Conservation (phyloP, 768 basidiomycete species). For the Lentinula edodes region DNA sequence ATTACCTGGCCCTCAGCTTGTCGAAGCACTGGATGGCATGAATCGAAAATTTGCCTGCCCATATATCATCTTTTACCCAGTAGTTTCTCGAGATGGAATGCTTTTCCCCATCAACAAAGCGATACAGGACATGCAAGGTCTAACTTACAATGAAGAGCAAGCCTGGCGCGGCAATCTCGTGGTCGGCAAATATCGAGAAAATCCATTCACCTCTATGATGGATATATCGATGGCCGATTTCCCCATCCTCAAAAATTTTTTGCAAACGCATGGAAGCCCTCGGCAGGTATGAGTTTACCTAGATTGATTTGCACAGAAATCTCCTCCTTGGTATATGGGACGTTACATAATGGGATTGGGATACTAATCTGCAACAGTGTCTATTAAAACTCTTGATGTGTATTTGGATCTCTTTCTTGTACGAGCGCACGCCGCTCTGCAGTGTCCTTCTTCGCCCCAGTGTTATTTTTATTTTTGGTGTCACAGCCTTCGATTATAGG, state of each 20-base stretch:
- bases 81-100: constrained; percentile 72
- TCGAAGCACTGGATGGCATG: constrained; percentile 78
- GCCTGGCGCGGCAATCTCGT: constrained; percentile 83
- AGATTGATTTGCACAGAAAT: background rate
- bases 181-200: constrained; percentile 62
- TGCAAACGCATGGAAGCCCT: constrained; percentile 60
- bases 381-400: constrained; percentile 31
- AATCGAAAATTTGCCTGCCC: constrained; percentile 71
- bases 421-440: constrained; percentile 9
- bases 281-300: constrained; percentile 23
- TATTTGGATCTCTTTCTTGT: background rate
- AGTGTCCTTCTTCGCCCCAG: constrained; percentile 25
- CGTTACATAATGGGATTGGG: background rate
- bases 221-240: constrained; percentile 82
- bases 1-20: constrained; percentile 35
- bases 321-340: background rate
- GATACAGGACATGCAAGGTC: constrained; percentile 70
- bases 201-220: constrained; percentile 54
- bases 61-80: constrained; percentile 78
- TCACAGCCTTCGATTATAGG: constrained; percentile 76
- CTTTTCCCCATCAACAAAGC: constrained; percentile 77
- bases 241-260: constrained; percentile 74
- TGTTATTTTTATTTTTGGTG: constrained; percentile 44
- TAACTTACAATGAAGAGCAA: constrained; percentile 48
- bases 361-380: background rate